Evolutionary conservation across 2,329 filamentous ascomycete genomes (phyloP).

Genomic region (Penicillium sclerotigenum): DNA sequence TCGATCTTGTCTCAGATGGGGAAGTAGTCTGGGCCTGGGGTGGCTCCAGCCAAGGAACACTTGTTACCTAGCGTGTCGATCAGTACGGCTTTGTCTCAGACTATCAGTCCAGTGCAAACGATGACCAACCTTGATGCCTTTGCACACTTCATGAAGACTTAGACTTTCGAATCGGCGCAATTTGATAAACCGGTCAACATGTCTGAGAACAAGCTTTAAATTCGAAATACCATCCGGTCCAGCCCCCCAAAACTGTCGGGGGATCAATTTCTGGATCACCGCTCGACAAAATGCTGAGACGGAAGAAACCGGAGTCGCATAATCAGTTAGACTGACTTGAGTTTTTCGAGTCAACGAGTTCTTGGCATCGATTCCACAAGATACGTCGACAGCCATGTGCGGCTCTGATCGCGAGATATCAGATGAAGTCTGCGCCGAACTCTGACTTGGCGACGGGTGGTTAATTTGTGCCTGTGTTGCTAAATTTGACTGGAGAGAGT

Average conservation of each 20-base stretch:
- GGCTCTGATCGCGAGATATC: background rate
- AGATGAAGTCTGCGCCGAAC: background rate
- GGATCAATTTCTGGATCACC: constrained; percentile 68
- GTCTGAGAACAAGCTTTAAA: constrained; percentile 57
- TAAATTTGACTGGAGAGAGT: constrained; percentile 19
- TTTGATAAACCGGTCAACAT: constrained; percentile 73
- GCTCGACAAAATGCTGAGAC: constrained; percentile 88
- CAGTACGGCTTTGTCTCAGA: constrained; percentile 3
- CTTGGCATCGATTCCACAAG: constrained; percentile 5
- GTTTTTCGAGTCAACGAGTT: constrained; percentile 4
- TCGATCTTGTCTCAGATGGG: constrained; percentile 35
- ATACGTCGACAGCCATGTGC: background rate
- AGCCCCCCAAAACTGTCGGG: constrained; percentile 69
- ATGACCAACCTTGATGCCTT: constrained; percentile 66
- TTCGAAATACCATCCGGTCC: constrained; percentile 58
- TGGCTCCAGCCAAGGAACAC: constrained; percentile 70
- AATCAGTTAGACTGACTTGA: constrained; percentile 55
- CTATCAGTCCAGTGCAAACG: background rate
- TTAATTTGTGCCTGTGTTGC: constrained; percentile 26
- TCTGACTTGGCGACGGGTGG: constrained; percentile 7
- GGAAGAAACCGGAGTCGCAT: constrained; percentile 63
- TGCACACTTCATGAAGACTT: constrained; percentile 71
- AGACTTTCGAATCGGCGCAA: constrained; percentile 78
- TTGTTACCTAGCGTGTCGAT: constrained; percentile 53
- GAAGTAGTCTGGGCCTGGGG: constrained; percentile 38